These are phyloP conservation scores for Alternaria alternata DNA, from an alignment of 2,329 filamentous ascomycete genomes.

Conservation along the genomic window DNA sequence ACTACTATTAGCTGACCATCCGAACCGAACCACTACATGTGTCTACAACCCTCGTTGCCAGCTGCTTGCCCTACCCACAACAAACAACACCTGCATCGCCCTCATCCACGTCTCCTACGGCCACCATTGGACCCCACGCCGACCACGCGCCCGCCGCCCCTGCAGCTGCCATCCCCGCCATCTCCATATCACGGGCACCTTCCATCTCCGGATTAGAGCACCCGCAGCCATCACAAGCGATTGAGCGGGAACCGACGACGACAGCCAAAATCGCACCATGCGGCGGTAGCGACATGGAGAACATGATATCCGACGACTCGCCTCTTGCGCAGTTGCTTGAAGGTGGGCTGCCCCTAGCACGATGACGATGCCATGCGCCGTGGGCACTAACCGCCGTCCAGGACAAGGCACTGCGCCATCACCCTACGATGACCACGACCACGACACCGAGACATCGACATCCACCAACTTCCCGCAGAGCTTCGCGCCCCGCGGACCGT, in stretches of 20 bases:
- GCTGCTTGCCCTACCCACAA: neutral
- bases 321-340: slow-evolving; percentile 89
- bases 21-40: slow-evolving; percentile 21
- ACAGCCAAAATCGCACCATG: slow-evolving; percentile 37
- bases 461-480: slow-evolving; percentile 34
- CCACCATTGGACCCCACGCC: slow-evolving; percentile 18
- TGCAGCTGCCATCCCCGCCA: slow-evolving; percentile 13
- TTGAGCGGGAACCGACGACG: slow-evolving; percentile 25
- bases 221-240: slow-evolving; percentile 13
- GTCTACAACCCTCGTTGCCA: slow-evolving; percentile 6
- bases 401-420: slow-evolving; percentile 45
- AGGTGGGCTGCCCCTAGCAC: slow-evolving; percentile 56
- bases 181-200: slow-evolving; percentile 16
- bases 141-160: slow-evolving; percentile 13
- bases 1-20: neutral
- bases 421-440: slow-evolving; percentile 21
- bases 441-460: slow-evolving; percentile 17
- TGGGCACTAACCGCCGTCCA: slow-evolving; percentile 35
- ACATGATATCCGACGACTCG: slow-evolving; percentile 84
- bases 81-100: neutral
- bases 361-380: slow-evolving; percentile 7
- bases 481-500: slow-evolving; percentile 61
- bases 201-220: slow-evolving; percentile 14
- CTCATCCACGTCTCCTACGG: neutral
- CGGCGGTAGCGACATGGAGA: slow-evolving; percentile 71